Conservation (phyloP, 768 basidiomycete genomes). For the Boletellus ananiceps region DNA sequence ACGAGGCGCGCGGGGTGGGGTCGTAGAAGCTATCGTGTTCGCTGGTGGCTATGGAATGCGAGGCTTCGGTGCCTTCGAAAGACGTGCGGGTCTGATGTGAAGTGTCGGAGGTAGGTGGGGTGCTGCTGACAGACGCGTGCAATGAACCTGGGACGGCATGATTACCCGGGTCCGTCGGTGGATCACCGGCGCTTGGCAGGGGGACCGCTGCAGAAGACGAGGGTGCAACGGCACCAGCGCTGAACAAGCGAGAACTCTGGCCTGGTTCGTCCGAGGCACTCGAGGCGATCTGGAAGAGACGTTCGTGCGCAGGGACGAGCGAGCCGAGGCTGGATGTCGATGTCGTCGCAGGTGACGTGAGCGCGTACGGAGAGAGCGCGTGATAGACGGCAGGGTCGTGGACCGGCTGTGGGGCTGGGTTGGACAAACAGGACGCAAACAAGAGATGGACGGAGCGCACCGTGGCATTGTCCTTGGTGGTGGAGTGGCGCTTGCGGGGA, state of each 20-base stretch:
- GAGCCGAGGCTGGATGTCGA: slow-evolving; percentile 32
- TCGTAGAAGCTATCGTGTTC: slow-evolving; percentile 15
- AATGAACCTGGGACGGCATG: neutral
- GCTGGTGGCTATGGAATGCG: slow-evolving; percentile 3
- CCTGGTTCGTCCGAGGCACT: slow-evolving; percentile 9
- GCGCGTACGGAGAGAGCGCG: neutral
- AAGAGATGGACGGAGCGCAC: neutral
- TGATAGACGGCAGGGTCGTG: slow-evolving; percentile 8
- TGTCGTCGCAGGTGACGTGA: slow-evolving; percentile 14
- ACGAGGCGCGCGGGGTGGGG: slow-evolving; percentile 20
- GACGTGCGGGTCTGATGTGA: slow-evolving; percentile 1
- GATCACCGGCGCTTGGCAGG: neutral
- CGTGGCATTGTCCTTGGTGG: slow-evolving; percentile 1
- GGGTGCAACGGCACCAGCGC: slow-evolving; percentile 1
- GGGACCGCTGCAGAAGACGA: too few relatives aligned
- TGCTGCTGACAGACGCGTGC: slow-evolving; percentile 2
- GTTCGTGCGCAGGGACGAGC: slow-evolving; percentile 23
- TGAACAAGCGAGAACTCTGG: neutral
- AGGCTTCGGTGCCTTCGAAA: slow-evolving; percentile 2
- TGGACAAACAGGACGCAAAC: slow-evolving; percentile 1
- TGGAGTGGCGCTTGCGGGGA: slow-evolving; percentile 18
- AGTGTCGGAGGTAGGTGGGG: neutral
- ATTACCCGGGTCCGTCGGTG: neutral
- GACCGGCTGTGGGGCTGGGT: slow-evolving; percentile 6
- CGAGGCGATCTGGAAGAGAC: slow-evolving; percentile 17